Base-by-base conservation (phyloP, 106 monocot species). In the Iris macrosiphon region DNA sequence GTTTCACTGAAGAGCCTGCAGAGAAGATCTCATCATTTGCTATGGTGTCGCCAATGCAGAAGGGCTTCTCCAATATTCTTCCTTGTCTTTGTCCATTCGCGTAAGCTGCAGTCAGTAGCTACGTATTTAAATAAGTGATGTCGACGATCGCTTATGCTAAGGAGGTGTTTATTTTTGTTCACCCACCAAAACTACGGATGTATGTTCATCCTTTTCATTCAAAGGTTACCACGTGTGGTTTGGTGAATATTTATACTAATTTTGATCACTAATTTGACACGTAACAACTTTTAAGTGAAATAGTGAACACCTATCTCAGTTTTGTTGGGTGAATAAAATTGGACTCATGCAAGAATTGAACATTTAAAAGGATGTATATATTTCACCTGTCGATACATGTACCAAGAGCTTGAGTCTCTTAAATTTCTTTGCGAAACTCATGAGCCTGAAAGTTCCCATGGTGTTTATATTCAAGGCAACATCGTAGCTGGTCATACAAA, bases 391-490 rank as follows among this genome's bases (percentile, higher is more conserved):
- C 33, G 89, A 89, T 45, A 89, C 73, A 30, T 89, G 89, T 25
- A 89, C 39, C 68, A 89, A 89, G 52, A 89, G 77, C 64, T 84
- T 71, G 11, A 89, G 76, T 15, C 74, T 76, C 44, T 68, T 63
- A 43, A 72, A 84, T 33, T 64, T 53, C 73, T 77, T 80, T 22
- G 84, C 79, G 23, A 84, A 76, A 31, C 71, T 70, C 84, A 89
- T 80, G 18, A 89, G 50, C 47, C 89, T 72, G 31, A 48, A 57
- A 33, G 89, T 67, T 45, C 89, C 89, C 34, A 75, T 49, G 20
- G 89, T 89, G 84, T 89, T 89, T 73, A 77, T 84, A 61, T 89
- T 80, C 10, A 89, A 40, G 1, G 89, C 76, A 28, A 89, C 77
- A 52, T 89, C 89, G 47, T 89, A 89, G 77, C 84, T 89, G n/a